Conservation (phyloP, 257 asterid genomes). For the Lavandula angustifolia region DNA sequence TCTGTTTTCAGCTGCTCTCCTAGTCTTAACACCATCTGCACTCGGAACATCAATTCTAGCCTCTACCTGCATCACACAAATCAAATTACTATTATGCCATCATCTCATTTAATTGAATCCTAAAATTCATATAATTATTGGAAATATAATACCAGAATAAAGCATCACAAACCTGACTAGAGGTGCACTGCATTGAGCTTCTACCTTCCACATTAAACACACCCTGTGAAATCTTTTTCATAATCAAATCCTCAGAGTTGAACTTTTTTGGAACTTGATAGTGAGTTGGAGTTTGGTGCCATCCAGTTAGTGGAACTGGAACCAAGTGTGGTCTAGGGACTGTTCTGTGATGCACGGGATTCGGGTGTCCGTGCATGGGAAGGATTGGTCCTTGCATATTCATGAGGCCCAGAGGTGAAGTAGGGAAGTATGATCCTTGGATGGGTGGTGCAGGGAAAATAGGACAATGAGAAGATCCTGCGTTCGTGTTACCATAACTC, state of each 20-base stretch:
- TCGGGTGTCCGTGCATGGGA: conserved; percentile 43
- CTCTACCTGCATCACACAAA: no score
- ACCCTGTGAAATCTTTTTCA: conserved; percentile 31
- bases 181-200: conserved; percentile 27
- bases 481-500: conserved; percentile 44
- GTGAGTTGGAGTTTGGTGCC: conserved; percentile 29
- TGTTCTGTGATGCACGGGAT: not conserved
- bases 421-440: no score
- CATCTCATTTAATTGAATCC: no score
- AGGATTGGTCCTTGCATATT: conserved; percentile 29
- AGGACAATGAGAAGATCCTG: conserved; percentile 51
- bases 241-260: conserved; percentile 27
- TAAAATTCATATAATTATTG: no score
- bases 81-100: no score
- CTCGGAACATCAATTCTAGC: no score
- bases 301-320: conserved; percentile 47
- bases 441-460: conserved; percentile 40
- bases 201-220: conserved; percentile 36
- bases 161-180: conserved; percentile 50
- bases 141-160: not conserved
- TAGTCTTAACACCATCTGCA: no score
- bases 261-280: conserved; percentile 18
- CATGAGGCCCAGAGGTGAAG: no score
- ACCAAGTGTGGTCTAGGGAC: conserved; percentile 45
- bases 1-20: no score